Percentiles rank a stretch among this genome's conserved stretches.
Conservation (phyloP, 805 yeast genomes). For the Nakazawaea siamensis region DNA sequence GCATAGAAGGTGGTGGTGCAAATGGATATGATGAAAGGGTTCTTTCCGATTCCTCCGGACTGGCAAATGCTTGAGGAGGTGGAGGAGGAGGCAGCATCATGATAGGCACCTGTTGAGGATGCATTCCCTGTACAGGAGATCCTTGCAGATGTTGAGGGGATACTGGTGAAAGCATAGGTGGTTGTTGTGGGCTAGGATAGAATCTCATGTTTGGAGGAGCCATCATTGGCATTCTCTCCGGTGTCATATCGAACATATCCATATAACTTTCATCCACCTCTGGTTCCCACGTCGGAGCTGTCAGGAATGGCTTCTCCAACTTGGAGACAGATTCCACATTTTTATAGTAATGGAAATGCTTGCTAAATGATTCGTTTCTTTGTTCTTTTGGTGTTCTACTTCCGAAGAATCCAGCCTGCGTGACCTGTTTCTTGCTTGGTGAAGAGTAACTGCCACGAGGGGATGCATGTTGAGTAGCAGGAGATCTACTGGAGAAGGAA, state of each 20-base stretch:
- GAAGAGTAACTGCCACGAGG: slow-evolving; percentile 12
- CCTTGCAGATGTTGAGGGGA: slow-evolving; percentile 5
- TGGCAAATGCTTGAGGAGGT: too few relatives aligned
- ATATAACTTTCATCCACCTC: slow-evolving; percentile 51
- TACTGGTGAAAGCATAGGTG: slow-evolving; percentile 8
- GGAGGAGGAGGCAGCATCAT: slow-evolving; percentile 10
- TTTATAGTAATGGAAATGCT: slow-evolving; percentile 44
- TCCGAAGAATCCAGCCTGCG: slow-evolving; percentile 28
- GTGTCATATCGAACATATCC: slow-evolving; percentile 36
- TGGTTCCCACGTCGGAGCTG: slow-evolving; percentile 73
- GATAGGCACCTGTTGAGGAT: slow-evolving; percentile 8
- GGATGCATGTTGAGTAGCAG: slow-evolving; percentile 8
- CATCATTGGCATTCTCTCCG: slow-evolving; percentile 19
- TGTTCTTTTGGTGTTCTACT: slow-evolving; percentile 23
- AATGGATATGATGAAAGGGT: slow-evolving; percentile 8
- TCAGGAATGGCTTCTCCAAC: slow-evolving; percentile 57
- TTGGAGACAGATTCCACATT: slow-evolving; percentile 31
- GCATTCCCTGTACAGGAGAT: slow-evolving; percentile 6
- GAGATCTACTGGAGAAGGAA: slow-evolving; percentile 4
- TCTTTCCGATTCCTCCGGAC: not conserved
- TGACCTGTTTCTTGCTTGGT: slow-evolving; percentile 1
- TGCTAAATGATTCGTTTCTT: slow-evolving; percentile 26
- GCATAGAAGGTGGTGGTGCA: too few relatives aligned
- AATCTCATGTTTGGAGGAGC: slow-evolving; percentile 11
- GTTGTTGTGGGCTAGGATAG: slow-evolving; percentile 5